Evolutionary conservation across 2,329 filamentous ascomycete species (phyloP).

Genomic region (Geosmithia putterillii): DNA sequence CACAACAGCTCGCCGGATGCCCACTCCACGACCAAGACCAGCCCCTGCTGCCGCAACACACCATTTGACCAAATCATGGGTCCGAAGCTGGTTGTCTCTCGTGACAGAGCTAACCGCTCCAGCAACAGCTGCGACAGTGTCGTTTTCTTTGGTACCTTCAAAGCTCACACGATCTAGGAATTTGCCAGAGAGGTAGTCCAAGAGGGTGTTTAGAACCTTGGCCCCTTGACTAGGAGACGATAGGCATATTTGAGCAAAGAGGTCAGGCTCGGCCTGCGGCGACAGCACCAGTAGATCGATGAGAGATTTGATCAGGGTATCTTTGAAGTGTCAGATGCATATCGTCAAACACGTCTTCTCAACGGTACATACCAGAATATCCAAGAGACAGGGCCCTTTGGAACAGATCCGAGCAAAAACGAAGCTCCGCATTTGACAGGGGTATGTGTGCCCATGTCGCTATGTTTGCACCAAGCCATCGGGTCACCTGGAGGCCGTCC

Average conservation of each 20-base stretch:
- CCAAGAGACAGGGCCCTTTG: constrained; percentile 57
- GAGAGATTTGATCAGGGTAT: constrained; percentile 22
- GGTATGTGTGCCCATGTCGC: constrained; percentile 24
- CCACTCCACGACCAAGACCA: constrained; percentile 49
- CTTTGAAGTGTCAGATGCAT: constrained; percentile 16
- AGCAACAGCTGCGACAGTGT: constrained; percentile 43
- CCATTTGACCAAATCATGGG: constrained; percentile 49
- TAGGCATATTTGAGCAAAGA: constrained; percentile 18
- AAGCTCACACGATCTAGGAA: constrained; percentile 24
- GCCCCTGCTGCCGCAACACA: constrained; percentile 51
- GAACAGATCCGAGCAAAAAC: constrained; percentile 33
- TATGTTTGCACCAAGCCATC: constrained; percentile 61
- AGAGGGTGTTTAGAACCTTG: constrained; percentile 14
- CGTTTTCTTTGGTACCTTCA: constrained; percentile 16
- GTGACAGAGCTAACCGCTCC: constrained; percentile 40
- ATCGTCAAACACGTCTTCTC: not conserved
- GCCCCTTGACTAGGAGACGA: constrained; percentile 11
- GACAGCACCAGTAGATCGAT: constrained; percentile 25
- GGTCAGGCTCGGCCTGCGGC: constrained; percentile 6
- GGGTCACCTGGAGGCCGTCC: constrained; percentile 50
- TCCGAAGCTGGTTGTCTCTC: constrained; percentile 31
- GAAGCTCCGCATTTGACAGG: constrained; percentile 21
- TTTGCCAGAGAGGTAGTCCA: constrained; percentile 29
- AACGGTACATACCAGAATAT: constrained; percentile 46
- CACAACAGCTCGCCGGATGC: constrained; percentile 54